Evolutionary conservation across 1,139 yeast species (phyloP).

Genomic region (Geotrichum carabidarum): DNA sequence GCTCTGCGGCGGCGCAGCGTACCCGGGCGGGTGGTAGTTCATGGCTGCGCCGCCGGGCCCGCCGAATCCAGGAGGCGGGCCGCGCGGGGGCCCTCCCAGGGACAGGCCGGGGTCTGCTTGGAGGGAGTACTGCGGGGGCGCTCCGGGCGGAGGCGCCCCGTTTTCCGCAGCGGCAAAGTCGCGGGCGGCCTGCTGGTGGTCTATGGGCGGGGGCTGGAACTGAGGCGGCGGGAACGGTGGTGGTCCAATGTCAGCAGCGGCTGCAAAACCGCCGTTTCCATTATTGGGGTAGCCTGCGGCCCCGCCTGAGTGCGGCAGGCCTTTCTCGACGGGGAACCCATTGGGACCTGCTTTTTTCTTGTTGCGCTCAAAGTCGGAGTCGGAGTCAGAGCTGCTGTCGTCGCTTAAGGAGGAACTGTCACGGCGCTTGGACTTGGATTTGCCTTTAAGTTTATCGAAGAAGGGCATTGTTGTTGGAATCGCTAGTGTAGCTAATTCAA

Average conservation of each 20-base stretch:
- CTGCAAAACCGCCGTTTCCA: neutral
- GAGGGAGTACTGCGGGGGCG: slow-evolving; percentile 16
- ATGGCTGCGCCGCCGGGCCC: slow-evolving; percentile 9
- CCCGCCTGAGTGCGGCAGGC: no score
- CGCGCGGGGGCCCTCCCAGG: slow-evolving; percentile 13
- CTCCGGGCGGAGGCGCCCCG: slow-evolving; percentile 16
- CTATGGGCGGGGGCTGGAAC: neutral
- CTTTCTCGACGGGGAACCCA: neutral
- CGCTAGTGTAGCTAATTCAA: no score
- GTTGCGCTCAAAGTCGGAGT: neutral
- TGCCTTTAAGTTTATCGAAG: neutral
- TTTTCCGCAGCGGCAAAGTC: neutral
- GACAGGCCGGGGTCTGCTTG: slow-evolving; percentile 2
- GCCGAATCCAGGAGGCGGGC: slow-evolving; percentile 16
- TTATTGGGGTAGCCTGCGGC: neutral
- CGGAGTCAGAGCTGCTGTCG: neutral
- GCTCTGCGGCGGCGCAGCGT: slow-evolving; percentile 22
- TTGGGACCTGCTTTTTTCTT: neutral
- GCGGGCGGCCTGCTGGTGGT: neutral
- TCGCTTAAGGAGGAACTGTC: neutral
- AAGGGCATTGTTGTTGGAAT: neutral
- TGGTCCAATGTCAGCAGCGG: slow-evolving; percentile 1
- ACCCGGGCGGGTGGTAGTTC: slow-evolving; percentile 16
- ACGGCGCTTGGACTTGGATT: neutral
- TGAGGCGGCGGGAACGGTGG: slow-evolving; percentile 16